phyloP scores from a whole-genome alignment of 805 yeast species.

The Pichia insulana region DNA sequence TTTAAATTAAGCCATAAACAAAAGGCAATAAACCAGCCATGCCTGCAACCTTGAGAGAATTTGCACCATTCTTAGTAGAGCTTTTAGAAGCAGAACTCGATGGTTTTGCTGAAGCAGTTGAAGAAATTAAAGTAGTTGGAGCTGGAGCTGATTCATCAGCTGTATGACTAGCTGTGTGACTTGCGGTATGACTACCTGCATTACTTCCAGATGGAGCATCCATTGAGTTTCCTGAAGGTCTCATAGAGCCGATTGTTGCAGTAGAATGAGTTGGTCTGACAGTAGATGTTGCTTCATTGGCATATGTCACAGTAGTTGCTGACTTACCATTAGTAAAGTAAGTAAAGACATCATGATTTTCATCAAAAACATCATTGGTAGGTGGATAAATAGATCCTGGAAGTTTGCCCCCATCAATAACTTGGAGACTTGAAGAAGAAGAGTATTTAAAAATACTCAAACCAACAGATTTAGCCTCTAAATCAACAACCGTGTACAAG shows the following conservation, averaged over 20 bases:
- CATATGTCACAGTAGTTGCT: not conserved
- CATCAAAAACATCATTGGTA: not conserved
- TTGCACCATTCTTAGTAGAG: no score
- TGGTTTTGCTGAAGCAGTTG: no score
- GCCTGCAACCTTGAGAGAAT: no score
- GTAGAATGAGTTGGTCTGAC: not conserved
- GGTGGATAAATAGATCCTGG: not conserved
- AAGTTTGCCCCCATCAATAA: slow-evolving; percentile 20
- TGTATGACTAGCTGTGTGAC: no score
- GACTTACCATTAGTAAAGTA: not conserved
- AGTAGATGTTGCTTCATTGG: not conserved
- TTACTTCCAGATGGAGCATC: not conserved
- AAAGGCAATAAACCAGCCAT: no score
- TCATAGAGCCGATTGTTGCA: not conserved
- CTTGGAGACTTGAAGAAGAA: slow-evolving; percentile 32
- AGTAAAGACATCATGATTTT: not conserved
- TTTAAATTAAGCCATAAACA: no score
- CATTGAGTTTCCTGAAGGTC: not conserved
- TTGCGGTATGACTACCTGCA: no score
- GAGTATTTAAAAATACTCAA: slow-evolving; percentile 32
- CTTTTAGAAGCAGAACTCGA: no score
- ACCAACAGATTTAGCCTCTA: slow-evolving; percentile 34
- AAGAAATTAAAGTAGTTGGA: no score
- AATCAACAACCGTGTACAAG: slow-evolving; percentile 42
- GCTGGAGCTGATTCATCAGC: no score